Evolutionary conservation across 306 rosid species (phyloP), one percentile per base, ranked within the genome.

Genomic region (Ceratonia siliqua): DNA sequence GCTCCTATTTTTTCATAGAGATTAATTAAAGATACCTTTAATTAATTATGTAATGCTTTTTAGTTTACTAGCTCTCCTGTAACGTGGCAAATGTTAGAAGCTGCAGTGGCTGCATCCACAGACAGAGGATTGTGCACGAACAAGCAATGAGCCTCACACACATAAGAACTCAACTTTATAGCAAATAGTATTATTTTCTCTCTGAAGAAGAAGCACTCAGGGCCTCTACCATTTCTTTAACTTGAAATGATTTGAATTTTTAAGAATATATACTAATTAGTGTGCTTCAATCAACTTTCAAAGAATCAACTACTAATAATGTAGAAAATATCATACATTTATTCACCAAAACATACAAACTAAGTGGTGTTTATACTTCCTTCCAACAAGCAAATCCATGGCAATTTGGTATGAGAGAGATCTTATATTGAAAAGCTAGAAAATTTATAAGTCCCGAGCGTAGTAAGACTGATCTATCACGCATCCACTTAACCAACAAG

Each of bases 401-500:
- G 68, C 38, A 49, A 20, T 62, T 38, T 22, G 32, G 0, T 41
- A 22, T 32, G 45, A 59, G 1, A 38, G 2, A 38, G 32, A 12
- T 36, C 3, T 20, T 38, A 38, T 5, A 38, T 5, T 20, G 5
- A 38, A 62, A 20, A 20, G 18, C 46, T 62, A 15, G 2, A 62
- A 38, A 38, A 38, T 21, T 20, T 17, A 15, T 14, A 15, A 21
- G 21, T 63, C 35, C 17, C 3, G 3, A 39, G n/a, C n/a, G n/a
- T 63, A 28, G 69, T 63, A 38, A 21, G n/a, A 20, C 10, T 36
- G 17, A 24, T 38, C 32, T 50, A 5, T 21, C 57, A 27, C 20
- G n/a, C 39, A 66, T 66, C 72, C 30, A 30, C 18, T 46, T 30
- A 67, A 68, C 73, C 43, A 67, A 38, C 62, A 46, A 22, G 70